Evolutionary conservation across 2,329 filamentous ascomycete genomes (phyloP).

Genomic region (Thermothelomyces thermophilus): DNA sequence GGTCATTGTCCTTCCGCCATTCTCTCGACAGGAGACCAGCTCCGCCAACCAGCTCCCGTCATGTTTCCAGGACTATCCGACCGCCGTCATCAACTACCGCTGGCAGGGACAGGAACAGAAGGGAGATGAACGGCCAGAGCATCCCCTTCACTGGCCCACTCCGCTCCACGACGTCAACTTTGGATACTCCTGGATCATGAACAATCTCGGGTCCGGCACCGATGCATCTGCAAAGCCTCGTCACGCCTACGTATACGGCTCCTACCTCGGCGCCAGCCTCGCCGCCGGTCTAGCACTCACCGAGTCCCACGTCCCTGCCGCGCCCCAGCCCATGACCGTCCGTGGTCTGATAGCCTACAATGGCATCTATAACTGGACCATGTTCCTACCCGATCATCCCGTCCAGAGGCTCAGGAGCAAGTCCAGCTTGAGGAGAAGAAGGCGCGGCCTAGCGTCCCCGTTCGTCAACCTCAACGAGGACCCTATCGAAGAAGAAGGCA

Average conservation of each 20-base stretch:
- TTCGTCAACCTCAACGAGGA: conserved; percentile 9
- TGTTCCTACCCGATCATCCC: conserved; percentile 48
- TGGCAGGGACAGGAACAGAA: conserved; percentile 34
- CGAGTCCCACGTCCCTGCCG: conserved; percentile 39
- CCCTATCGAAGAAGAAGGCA: conserved; percentile 28
- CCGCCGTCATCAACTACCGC: conserved; percentile 54
- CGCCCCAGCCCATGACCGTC: conserved; percentile 35
- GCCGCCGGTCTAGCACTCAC: conserved; percentile 53
- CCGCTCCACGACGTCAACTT: conserved; percentile 51
- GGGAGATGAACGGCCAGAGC: conserved; percentile 8
- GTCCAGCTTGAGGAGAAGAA: neutral
- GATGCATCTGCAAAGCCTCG: conserved; percentile 7
- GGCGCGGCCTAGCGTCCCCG: neutral
- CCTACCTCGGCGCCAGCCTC: conserved; percentile 51
- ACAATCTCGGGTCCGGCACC: conserved; percentile 31
- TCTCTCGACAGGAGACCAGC: conserved; percentile 29
- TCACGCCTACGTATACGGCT: conserved; percentile 46
- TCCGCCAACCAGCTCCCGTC: conserved; percentile 31
- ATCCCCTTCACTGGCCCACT: conserved; percentile 43
- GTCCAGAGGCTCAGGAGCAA: conserved; percentile 30
- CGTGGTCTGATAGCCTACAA: conserved; percentile 51
- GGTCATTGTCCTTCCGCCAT: conserved; percentile 50
- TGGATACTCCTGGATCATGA: conserved; percentile 47
- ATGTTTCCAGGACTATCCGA: conserved; percentile 39
- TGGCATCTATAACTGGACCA: conserved; percentile 60